Evolutionary conservation across 83 land plant species (phyloP).

Genomic region (Thuja plicata): DNA sequence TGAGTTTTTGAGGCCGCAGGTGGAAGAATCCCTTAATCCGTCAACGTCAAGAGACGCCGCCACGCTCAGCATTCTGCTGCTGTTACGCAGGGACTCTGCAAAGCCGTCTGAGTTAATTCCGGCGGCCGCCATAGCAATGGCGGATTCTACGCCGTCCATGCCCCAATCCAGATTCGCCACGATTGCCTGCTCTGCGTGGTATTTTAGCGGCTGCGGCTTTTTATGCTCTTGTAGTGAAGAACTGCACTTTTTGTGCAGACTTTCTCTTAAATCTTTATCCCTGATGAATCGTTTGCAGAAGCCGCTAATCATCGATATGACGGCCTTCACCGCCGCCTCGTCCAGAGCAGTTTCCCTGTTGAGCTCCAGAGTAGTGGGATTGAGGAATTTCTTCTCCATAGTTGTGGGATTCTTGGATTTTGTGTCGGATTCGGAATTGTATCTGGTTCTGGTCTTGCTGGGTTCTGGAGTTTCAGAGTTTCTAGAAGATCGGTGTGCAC

Average conservation of each 20-base stretch:
- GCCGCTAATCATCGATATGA: constrained; percentile 35
- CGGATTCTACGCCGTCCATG: constrained; percentile 38
- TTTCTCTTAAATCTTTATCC: constrained; percentile 27
- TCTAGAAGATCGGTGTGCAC: neutral
- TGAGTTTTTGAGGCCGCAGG: constrained; percentile 38
- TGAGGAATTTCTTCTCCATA: neutral
- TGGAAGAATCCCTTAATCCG: constrained; percentile 31
- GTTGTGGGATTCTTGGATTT: neutral
- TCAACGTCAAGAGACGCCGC: constrained; percentile 30
- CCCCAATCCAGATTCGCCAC: constrained; percentile 47
- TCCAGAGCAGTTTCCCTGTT: constrained; percentile 27
- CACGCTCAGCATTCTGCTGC: constrained; percentile 41
- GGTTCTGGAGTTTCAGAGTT: neutral
- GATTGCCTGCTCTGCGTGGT: constrained; percentile 34
- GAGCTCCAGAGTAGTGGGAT: neutral
- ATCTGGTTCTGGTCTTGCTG: too few relatives aligned
- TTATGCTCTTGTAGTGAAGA: constrained; percentile 16
- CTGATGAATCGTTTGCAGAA: constrained; percentile 24
- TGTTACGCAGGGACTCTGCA: constrained; percentile 35
- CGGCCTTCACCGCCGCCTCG: constrained; percentile 46
- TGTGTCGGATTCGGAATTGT: too few relatives aligned
- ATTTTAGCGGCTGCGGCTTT: neutral
- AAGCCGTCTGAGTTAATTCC: constrained; percentile 7
- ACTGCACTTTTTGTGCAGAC: constrained; percentile 21
- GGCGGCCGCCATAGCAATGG: constrained; percentile 23